A percentile compares a stretch with the other conserved stretches of the same genome.
phyloP scores from a whole-genome alignment of 352 stramenopile species.

The Phytophthora colocasiae region DNA sequence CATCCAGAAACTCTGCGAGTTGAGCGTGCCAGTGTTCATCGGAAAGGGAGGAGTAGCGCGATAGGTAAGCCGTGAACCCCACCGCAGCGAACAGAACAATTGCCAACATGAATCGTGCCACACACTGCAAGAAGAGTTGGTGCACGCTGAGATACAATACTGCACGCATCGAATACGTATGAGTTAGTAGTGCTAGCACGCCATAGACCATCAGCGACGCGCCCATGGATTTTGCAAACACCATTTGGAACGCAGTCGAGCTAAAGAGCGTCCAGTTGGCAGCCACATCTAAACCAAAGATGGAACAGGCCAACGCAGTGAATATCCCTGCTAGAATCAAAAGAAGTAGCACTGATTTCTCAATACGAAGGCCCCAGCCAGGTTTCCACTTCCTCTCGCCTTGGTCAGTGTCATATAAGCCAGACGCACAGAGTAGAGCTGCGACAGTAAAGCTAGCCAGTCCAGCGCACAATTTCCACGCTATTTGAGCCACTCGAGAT shows the following conservation, averaged over 20 bases:
- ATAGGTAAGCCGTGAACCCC: constrained; percentile 45
- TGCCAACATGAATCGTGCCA: constrained; percentile 18
- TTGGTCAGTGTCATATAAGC: constrained; percentile 12
- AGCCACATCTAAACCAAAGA: constrained; percentile 53
- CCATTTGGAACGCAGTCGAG: constrained; percentile 53
- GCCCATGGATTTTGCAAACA: constrained; percentile 53
- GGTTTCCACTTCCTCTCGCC: constrained; percentile 22
- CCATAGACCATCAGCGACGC: constrained; percentile 43
- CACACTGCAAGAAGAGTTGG: constrained; percentile 51
- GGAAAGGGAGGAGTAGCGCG: constrained; percentile 36
- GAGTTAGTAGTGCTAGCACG: constrained; percentile 34
- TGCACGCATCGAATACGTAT: constrained; percentile 45
- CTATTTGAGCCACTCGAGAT: constrained; percentile 24
- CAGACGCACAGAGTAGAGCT: constrained; percentile 20
- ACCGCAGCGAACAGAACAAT: constrained; percentile 40
- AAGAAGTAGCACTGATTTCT: constrained; percentile 19
- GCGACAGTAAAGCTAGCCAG: constrained; percentile 24
- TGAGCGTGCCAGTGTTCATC: constrained; percentile 37
- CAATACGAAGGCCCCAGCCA: constrained; percentile 24
- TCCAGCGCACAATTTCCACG: constrained; percentile 29
- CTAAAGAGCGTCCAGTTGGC: constrained; percentile 49
- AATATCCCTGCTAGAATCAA: constrained; percentile 35
- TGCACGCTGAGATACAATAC: constrained; percentile 47
- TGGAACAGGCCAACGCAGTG: constrained; percentile 35
- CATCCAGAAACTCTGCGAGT: constrained; percentile 45